A percentile compares a stretch with the other conserved stretches of the same genome.
These are phyloP conservation scores for apple (Malus domestica) DNA, from an alignment of 306 rosid genomes.

Conservation along the genomic window DNA sequence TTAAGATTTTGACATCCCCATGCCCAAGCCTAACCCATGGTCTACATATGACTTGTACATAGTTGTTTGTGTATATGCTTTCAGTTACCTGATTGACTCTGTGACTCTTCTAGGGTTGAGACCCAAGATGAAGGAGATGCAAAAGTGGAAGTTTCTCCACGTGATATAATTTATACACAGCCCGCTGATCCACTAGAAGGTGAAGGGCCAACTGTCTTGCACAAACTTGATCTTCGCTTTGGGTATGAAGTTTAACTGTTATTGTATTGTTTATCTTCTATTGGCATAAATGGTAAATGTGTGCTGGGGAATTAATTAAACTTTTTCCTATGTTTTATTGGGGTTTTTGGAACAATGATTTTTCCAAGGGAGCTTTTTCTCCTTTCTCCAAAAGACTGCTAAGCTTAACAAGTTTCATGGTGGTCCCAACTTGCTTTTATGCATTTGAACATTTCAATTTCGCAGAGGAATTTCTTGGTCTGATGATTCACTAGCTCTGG, in stretches of 20 bases:
- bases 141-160: slow-evolving; percentile 86
- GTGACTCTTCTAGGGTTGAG: slow-evolving; percentile 68
- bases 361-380: not conserved
- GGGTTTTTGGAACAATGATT: not conserved
- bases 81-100: slow-evolving; percentile 14
- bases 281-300: not conserved
- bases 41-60: not conserved
- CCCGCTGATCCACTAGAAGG: slow-evolving; percentile 70
- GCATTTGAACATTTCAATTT: slow-evolving; percentile 14
- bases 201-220: slow-evolving; percentile 58
- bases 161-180: slow-evolving; percentile 83
- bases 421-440: not conserved
- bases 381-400: not conserved
- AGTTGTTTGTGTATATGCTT: not conserved
- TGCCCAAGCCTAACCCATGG: not conserved
- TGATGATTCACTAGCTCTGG: slow-evolving; percentile 81
- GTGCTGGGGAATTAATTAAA: not conserved
- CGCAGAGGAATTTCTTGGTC: slow-evolving; percentile 94
- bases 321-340: not conserved
- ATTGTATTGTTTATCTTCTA: not conserved
- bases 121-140: slow-evolving; percentile 98
- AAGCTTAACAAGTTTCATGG: not conserved
- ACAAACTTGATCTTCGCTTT: slow-evolving; percentile 93
- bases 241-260: slow-evolving; percentile 51
- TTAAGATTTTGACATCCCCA: not conserved